Base-by-base conservation (phyloP, 768 basidiomycete species). In the Cyathus striatus region DNA sequence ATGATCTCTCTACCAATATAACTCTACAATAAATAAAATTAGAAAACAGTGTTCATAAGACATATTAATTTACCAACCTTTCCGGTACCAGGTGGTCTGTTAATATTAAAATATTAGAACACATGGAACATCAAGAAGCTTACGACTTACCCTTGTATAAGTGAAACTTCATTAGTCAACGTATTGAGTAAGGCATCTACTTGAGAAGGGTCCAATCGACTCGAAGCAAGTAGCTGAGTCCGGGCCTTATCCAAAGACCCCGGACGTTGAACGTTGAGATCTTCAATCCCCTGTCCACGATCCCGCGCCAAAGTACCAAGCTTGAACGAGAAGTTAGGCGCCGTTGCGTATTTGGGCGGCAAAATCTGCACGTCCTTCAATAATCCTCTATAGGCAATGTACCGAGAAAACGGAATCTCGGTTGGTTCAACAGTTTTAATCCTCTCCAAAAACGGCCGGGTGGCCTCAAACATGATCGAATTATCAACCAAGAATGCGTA, bases 11-110 rank as follows among this genome's bases (percentile, higher is more conserved):
- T 72, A 1, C 81, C 84, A 3, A 81, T 84, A 50, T 70, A 86
- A 20, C 76, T 80, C 80, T 84, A 18, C 16, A 14, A 25, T 14
- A 32, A 23, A 20, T 45, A 13, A 36, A 18, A 40, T 41, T 25
- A 52, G 2, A 42, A 48, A 16, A 21, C 20, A 46, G 7, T 17
- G 42, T 14, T 27, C 21, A 43, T 45, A n/a, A 40, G 18, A 21
- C 4, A 27, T 7, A 14, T 10, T 7, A 7, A 13, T 14, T 9
- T 35, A 22, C 44, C 48, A 34, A 82, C 82, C 73, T 87, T 87
- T 48, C 86, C 87, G 0, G 86, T 88, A 1, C 86, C 87, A 1
- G 86, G 87, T 20, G 86, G 86, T 35, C 84, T 85, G 44, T 3
- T 26, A 3, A 43, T 21, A 22, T 41, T 33, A 23, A 35, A 21